Evolutionary conservation across 2,329 filamentous ascomycete genomes (phyloP).

Genomic region (Diaporthe sp.): DNA sequence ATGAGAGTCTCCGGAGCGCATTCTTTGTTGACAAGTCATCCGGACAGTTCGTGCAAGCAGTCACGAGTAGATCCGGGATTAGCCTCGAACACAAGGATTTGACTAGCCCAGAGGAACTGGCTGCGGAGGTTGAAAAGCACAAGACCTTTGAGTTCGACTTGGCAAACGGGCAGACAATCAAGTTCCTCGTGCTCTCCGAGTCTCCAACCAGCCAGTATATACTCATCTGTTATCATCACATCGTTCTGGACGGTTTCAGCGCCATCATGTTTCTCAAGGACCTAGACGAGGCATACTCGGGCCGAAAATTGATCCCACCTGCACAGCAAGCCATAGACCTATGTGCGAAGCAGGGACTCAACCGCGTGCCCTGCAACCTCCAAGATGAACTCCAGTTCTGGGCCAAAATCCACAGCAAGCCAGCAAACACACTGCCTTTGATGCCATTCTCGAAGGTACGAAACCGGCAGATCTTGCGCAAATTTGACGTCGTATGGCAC

Average conservation of each 20-base stretch:
- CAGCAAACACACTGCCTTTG: slow-evolving; percentile 25
- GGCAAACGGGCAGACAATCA: neutral
- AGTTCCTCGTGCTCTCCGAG: neutral
- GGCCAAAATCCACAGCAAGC: neutral
- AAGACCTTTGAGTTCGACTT: neutral
- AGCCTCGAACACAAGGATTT: neutral
- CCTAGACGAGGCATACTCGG: slow-evolving; percentile 57
- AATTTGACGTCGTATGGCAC: slow-evolving; percentile 36
- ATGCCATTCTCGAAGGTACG: slow-evolving; percentile 32
- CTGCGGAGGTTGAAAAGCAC: neutral
- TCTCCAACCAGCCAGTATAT: slow-evolving; percentile 54
- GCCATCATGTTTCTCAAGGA: slow-evolving; percentile 47
- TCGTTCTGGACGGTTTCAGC: slow-evolving; percentile 34
- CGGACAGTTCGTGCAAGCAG: too few relatives aligned
- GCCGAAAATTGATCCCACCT: slow-evolving; percentile 41
- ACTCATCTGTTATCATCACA: slow-evolving; percentile 50
- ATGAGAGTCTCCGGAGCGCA: too few relatives aligned
- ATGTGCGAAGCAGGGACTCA: slow-evolving; percentile 48
- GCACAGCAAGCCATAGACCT: slow-evolving; percentile 53
- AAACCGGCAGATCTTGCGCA: slow-evolving; percentile 41
- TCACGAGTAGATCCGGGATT: neutral
- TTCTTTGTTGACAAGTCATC: too few relatives aligned
- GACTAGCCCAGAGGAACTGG: too few relatives aligned
- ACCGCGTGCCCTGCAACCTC: slow-evolving; percentile 45
- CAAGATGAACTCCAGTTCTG: slow-evolving; percentile 31